These are phyloP conservation scores for Collariella sp. DNA, from an alignment of 495 filamentous ascomycete genomes.

Conservation along the genomic window DNA sequence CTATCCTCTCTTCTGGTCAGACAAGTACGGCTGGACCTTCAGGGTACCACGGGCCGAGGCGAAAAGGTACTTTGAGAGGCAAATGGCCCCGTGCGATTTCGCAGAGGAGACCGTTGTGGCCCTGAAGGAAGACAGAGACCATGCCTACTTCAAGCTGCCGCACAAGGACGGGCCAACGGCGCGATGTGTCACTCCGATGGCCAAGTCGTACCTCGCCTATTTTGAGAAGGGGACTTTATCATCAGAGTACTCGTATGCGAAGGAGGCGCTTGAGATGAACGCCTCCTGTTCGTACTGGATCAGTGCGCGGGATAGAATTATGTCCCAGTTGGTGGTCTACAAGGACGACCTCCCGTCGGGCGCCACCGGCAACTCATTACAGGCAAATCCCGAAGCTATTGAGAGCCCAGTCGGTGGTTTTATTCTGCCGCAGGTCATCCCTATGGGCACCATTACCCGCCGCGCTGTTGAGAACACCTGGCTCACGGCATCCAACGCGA, in stretches of 20 bases:
- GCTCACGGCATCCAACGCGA: slow-evolving; percentile 96
- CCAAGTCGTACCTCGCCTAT: slow-evolving; percentile 81
- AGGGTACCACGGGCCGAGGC: slow-evolving; percentile 58
- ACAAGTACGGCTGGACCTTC: slow-evolving; percentile 88
- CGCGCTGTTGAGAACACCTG: slow-evolving; percentile 96
- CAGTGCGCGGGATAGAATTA: slow-evolving; percentile 83
- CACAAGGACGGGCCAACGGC: slow-evolving; percentile 90
- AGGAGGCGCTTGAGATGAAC: slow-evolving; percentile 95
- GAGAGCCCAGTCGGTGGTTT: slow-evolving; percentile 46
- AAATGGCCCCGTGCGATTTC: slow-evolving; percentile 67
- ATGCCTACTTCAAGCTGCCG: slow-evolving; percentile 84
- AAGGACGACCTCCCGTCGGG: slow-evolving; percentile 46
- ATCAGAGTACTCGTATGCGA: slow-evolving; percentile 81
- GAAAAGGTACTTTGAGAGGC: slow-evolving; percentile 56
- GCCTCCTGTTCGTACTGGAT: slow-evolving; percentile 99
- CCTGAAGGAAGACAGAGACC: slow-evolving; percentile 55
- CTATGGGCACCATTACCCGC: slow-evolving; percentile 97
- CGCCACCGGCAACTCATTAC: background rate
- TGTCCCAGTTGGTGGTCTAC: slow-evolving; percentile 88
- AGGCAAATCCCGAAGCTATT: background rate
- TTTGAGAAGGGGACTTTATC: slow-evolving; percentile 83
- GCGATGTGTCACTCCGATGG: slow-evolving; percentile 74
- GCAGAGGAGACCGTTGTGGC: slow-evolving; percentile 56
- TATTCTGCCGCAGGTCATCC: slow-evolving; percentile 97
- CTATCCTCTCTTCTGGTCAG: slow-evolving; percentile 83